These are phyloP conservation scores for Astragalus membranaceus DNA, from an alignment of 306 rosid species.

Conservation along the genomic window DNA sequence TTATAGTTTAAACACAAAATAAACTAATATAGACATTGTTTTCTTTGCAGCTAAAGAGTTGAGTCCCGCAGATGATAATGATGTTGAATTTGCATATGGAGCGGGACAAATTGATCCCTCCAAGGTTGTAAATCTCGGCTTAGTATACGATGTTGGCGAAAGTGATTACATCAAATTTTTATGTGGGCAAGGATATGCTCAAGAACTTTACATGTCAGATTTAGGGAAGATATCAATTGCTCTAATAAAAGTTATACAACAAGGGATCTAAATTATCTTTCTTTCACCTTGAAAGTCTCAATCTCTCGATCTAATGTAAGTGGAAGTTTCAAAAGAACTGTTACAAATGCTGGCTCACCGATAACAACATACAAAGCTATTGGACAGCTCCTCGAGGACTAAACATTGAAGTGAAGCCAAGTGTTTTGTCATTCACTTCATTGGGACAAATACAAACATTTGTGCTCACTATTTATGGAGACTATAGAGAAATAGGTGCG, in stretches of 20 bases:
- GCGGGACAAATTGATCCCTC: not conserved
- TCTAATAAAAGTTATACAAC: not conserved
- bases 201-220: constrained; percentile 3
- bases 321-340: constrained; percentile 20
- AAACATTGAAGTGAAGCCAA: constrained; percentile 20
- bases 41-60: no score
- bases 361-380: constrained; percentile 29
- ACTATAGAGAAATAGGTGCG: not conserved
- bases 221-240: constrained; percentile 5
- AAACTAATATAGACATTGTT: no score
- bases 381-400: constrained; percentile 21
- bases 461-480: constrained; percentile 31
- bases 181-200: constrained; percentile 41
- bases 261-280: constrained; percentile 47
- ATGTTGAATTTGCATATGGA: not conserved
- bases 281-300: constrained; percentile 21
- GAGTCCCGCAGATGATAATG: not conserved
- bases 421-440: no score
- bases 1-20: no score
- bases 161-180: constrained; percentile 25
- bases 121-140: constrained; percentile 25
- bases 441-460: no score
- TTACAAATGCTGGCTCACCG: constrained; percentile 45
- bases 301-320: not conserved
- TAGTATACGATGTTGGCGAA: constrained; percentile 31